A percentile compares a stretch with the other conserved stretches of the same genome.
Conservation (phyloP, 257 asterid genomes). For the Avicennia marina region DNA sequence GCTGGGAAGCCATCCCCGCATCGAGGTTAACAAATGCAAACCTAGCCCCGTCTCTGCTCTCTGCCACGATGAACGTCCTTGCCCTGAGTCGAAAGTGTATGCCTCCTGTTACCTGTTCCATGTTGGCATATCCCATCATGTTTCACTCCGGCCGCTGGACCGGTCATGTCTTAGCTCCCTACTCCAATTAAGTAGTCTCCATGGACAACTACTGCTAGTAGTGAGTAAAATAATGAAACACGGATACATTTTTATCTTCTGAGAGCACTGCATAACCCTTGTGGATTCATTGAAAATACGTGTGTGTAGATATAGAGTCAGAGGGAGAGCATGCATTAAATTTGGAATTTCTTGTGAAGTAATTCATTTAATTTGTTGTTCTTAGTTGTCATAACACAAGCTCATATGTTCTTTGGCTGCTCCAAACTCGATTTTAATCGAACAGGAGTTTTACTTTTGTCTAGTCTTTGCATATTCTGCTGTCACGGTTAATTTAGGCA, state of each 20-base stretch:
- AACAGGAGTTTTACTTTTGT: slow-evolving; percentile 18
- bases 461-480: slow-evolving; percentile 16
- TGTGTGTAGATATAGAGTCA: neutral
- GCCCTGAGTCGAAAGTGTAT: slow-evolving; percentile 56
- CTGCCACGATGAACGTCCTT: slow-evolving; percentile 43
- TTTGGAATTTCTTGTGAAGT: slow-evolving; percentile 8
- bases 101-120: slow-evolving; percentile 49
- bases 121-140: slow-evolving; percentile 66
- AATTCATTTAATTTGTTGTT: neutral
- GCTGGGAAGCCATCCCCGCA: slow-evolving; percentile 70
- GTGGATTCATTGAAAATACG: neutral
- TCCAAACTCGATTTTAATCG: slow-evolving; percentile 15
- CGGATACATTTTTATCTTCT: slow-evolving; percentile 26
- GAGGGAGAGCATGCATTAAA: neutral
- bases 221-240: too few relatives aligned
- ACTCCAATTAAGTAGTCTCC: slow-evolving; percentile 51
- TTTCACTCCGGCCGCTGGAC: slow-evolving; percentile 70
- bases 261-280: neutral
- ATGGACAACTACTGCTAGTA: too few relatives aligned
- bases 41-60: slow-evolving; percentile 26
- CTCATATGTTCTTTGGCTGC: slow-evolving; percentile 20
- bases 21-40: slow-evolving; percentile 55
- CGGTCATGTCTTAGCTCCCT: slow-evolving; percentile 66
- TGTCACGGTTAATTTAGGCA: neutral
- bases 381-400: slow-evolving; percentile 24